Conservation (phyloP, 2,329 filamentous ascomycete species). For the Macrophomina phaseolina region DNA sequence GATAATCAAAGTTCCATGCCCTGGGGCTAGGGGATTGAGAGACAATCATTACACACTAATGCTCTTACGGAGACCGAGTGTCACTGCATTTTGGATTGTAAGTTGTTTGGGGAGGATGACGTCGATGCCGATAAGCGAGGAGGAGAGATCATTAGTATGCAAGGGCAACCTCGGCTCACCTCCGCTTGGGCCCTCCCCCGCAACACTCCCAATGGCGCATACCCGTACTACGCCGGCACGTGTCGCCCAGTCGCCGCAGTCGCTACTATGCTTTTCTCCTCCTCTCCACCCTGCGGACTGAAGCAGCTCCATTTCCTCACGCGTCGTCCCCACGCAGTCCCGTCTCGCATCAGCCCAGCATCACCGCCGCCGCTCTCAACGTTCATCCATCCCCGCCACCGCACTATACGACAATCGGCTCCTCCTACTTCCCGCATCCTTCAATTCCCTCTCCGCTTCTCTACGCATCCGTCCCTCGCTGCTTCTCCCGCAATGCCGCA, state of each 20-base stretch:
- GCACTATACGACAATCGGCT: conserved; percentile 65
- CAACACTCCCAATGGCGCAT: conserved; percentile 14
- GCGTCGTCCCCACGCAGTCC: background rate
- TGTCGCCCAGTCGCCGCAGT: background rate
- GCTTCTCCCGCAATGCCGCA: background rate
- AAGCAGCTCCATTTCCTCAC: background rate
- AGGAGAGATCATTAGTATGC: background rate
- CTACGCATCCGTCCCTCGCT: background rate
- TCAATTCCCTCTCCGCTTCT: conserved; percentile 69
- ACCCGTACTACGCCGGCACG: background rate
- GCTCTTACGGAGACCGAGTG: no score
- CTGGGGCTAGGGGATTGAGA: no score
- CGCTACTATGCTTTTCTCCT: background rate
- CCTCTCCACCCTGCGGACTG: background rate
- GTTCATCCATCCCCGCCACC: background rate
- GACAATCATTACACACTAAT: no score
- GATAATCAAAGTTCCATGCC: no score
- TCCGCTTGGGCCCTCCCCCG: background rate
- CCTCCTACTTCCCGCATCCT: conserved; percentile 81
- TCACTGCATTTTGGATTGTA: no score
- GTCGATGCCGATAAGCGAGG: conserved; percentile 2
- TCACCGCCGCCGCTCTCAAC: background rate
- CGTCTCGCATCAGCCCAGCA: background rate
- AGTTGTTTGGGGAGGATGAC: background rate
- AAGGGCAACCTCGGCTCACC: conserved; percentile 14